These are phyloP conservation scores for Paecilomyces dactylethromorphus DNA, from an alignment of 2,329 filamentous ascomycete species.

Conservation along the genomic window DNA sequence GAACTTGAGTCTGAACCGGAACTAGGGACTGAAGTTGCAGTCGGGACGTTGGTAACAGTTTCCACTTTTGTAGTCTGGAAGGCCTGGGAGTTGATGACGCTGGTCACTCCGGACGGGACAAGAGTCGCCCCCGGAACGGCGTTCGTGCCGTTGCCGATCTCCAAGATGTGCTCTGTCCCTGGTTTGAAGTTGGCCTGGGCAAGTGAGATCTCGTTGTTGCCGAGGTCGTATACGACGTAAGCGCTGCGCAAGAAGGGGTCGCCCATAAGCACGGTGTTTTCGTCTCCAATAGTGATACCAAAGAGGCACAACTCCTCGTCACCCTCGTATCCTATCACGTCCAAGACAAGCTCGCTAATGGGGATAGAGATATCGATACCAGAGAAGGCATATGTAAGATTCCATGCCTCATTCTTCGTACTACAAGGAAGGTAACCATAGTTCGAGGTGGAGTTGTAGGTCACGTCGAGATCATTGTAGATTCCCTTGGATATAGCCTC, in stretches of 20 bases:
- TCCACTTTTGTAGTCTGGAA: not conserved
- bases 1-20: not conserved
- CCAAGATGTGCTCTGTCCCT: constrained; percentile 42
- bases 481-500: not conserved
- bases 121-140: constrained; percentile 48
- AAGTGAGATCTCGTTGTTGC: constrained; percentile 54
- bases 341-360: constrained; percentile 51
- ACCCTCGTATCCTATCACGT: constrained; percentile 34
- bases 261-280: constrained; percentile 47
- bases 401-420: constrained; percentile 41
- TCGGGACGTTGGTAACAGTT: not conserved
- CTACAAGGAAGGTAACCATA: constrained; percentile 48
- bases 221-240: constrained; percentile 58
- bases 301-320: constrained; percentile 35
- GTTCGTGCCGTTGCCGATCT: constrained; percentile 45
- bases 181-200: constrained; percentile 57
- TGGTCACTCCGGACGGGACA: not conserved
- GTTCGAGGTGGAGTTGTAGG: not conserved
- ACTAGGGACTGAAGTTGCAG: not conserved
- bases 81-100: not conserved
- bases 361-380: constrained; percentile 48
- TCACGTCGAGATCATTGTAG: not conserved
- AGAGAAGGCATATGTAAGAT: constrained; percentile 53
- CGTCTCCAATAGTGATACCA: constrained; percentile 46
- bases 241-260: constrained; percentile 58